Evolutionary conservation across 441 rosid species (phyloP).

Genomic region (Populus tomentosa): DNA sequence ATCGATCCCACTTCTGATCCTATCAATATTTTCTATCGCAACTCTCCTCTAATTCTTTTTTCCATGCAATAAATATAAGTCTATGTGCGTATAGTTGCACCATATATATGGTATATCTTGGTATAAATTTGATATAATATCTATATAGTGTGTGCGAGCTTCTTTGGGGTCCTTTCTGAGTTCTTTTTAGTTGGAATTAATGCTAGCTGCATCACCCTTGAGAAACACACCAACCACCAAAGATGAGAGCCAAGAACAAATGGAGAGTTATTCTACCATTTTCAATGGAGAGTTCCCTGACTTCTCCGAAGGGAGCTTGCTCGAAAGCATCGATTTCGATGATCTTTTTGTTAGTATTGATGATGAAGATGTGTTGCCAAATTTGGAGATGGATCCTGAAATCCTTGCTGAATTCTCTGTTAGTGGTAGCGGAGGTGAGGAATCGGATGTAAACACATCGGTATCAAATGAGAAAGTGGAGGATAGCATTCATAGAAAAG

Average conservation of each 20-base stretch:
- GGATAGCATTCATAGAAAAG: conserved; percentile 19
- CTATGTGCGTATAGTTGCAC: conserved; percentile 6
- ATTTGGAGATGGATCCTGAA: conserved; percentile 80
- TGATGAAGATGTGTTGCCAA: conserved; percentile 61
- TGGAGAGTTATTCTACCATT: conserved; percentile 29
- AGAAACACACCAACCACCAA: conserved; percentile 18
- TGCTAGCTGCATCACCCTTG: conserved; percentile 71
- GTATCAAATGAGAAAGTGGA: conserved; percentile 21
- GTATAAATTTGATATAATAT: not conserved
- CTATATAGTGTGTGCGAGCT: not conserved
- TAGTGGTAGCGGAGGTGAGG: conserved; percentile 36
- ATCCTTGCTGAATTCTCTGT: conserved; percentile 59
- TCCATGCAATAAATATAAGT: conserved; percentile 3
- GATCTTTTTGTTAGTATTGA: conserved; percentile 61
- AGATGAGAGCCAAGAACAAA: conserved; percentile 40
- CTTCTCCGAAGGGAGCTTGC: conserved; percentile 46
- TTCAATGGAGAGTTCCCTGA: conserved; percentile 47
- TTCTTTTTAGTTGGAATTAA: conserved; percentile 29
- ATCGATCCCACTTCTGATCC: not conserved
- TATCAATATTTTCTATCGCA: not conserved
- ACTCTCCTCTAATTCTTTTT: not conserved
- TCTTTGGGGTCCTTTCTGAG: not conserved
- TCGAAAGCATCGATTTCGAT: conserved; percentile 71
- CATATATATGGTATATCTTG: not conserved
- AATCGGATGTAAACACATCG: conserved; percentile 40